Base-by-base conservation (phyloP, 139 green algal species). In the Limnomonas spitsbergensis region DNA sequence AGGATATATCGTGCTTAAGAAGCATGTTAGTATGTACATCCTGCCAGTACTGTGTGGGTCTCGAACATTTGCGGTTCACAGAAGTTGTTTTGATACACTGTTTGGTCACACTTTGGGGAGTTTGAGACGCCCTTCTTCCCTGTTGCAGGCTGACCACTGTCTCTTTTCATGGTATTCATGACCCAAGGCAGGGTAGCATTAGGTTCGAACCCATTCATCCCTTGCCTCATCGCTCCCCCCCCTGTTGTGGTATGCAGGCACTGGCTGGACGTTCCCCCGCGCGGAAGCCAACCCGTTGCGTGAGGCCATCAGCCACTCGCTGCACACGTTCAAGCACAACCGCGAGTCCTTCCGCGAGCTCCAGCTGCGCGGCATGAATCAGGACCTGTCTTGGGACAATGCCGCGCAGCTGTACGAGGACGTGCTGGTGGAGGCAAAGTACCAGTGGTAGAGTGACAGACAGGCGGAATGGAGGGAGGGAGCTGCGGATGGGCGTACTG, bases 401-500 rank as follows among this genome's bases (percentile, higher is more conserved):
- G 93, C 95, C 0, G 95, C 95, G 2, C 70, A 91, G 72, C 82
- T 90, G 61, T 99, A 98, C 80, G 95, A 98, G 84, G 89, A 98
- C 61, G 88, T 97, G n/a, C 81, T 98, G 40, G 71, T 97, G 36
- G 90, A 88, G 2, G 95, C 94, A 38, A 98, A 97, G 88, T 97
- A 91, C 79, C 87, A 95, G 80, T 95, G 91, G 90, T 94, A 84
- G 35, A 66, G 9, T n/a, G n/a, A n/a, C n/a, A 31, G 20, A 38
- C 61, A 14, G 32, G 24, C 20, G 61, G 61, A 4, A 70, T 70
- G 26, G 4, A 29, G 61, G 20, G 47, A 29, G 47, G 20, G 47
- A 14, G 47, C 47, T 61, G 47, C 47, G 14, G 14, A 20, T 20
- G 47, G 14, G 20, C 47, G 20, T 20, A 61, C 47, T 61, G 14